A percentile compares a stretch with the other conserved stretches of the same genome.
These are phyloP conservation scores for Naganishia albida DNA, from an alignment of 1,284 basidiomycete genomes.

Conservation along the genomic window DNA sequence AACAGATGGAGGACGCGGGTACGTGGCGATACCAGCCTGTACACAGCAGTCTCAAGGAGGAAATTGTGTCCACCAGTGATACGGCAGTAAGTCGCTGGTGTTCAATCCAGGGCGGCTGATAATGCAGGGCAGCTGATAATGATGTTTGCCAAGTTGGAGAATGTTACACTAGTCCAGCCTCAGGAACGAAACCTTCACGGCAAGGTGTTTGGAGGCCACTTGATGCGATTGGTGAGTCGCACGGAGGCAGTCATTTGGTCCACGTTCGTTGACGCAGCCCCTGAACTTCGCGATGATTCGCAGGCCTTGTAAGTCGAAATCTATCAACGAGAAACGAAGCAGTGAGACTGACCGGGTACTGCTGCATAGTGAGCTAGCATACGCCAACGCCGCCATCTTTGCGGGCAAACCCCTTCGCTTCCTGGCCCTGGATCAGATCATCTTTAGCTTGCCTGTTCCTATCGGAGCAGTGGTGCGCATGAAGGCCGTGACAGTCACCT, in stretches of 20 bases:
- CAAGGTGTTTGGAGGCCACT: conserved; percentile 72
- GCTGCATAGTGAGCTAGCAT: conserved; percentile 62
- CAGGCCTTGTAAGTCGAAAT: conserved; percentile 19
- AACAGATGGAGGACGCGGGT: conserved; percentile 53
- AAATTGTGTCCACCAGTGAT: conserved; percentile 48
- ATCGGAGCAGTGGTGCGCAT: conserved; percentile 76
- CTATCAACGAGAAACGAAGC: not conserved
- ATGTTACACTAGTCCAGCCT: conserved; percentile 68
- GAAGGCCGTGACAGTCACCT: conserved; percentile 62
- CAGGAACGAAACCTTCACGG: conserved; percentile 81
- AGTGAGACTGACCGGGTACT: conserved; percentile 4
- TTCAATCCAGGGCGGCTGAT: no score
- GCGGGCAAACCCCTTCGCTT: conserved; percentile 69
- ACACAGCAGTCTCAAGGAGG: conserved; percentile 36
- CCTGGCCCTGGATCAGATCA: conserved; percentile 74
- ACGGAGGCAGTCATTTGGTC: no score
- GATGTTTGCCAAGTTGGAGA: conserved; percentile 36
- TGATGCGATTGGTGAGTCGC: conserved; percentile 63
- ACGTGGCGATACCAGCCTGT: not conserved
- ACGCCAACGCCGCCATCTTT: conserved; percentile 70
- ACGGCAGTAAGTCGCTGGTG: conserved; percentile 42
- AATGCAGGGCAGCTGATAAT: not conserved
- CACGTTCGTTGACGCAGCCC: no score
- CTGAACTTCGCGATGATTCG: not conserved
- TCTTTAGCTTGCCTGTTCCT: conserved; percentile 75